A percentile compares a stretch with the other conserved stretches of the same genome.
Evolutionary conservation across 371 early-diverging fungal genomes (phyloP).

Genomic region (Phascolomyces articulosus): DNA sequence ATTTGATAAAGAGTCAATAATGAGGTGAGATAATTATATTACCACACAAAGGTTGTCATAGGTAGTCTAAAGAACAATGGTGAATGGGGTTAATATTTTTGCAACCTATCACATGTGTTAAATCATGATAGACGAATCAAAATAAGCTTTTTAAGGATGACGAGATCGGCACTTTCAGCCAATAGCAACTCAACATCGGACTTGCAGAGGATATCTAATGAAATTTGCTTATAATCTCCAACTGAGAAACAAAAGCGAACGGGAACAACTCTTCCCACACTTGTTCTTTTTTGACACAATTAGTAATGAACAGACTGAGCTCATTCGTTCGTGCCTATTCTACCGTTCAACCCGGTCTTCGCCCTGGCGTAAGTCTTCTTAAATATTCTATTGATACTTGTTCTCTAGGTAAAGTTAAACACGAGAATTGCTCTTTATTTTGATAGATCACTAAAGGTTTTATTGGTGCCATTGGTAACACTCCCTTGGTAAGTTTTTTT

Average conservation of each 20-base stretch:
- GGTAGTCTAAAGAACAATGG: too few relatives aligned
- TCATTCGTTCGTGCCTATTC: conserved; percentile 41
- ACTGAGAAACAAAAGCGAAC: too few relatives aligned
- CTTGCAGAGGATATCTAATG: neutral
- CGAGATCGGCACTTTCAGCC: conserved; percentile 2
- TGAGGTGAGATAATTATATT: too few relatives aligned
- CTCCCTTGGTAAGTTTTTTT: conserved; percentile 76
- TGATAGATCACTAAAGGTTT: conserved; percentile 74
- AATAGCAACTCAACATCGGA: neutral
- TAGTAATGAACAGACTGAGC: conserved; percentile 38
- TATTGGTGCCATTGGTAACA: conserved; percentile 93
- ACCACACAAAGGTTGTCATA: too few relatives aligned
- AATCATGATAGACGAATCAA: neutral
- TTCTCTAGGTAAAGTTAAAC: neutral
- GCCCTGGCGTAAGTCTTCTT: conserved; percentile 28
- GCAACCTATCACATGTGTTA: neutral
- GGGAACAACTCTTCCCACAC: neutral
- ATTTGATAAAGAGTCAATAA: too few relatives aligned
- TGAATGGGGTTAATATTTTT: neutral
- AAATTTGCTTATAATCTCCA: neutral
- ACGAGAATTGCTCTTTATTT: neutral
- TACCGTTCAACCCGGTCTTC: conserved; percentile 44
- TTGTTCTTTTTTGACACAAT: neutral
- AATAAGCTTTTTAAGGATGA: neutral
- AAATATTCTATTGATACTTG: neutral